A percentile compares a stretch with the other conserved stretches of the same genome.
phyloP scores from a whole-genome alignment of 495 filamentous ascomycete genomes.

The Lophiostoma macrostomum region DNA sequence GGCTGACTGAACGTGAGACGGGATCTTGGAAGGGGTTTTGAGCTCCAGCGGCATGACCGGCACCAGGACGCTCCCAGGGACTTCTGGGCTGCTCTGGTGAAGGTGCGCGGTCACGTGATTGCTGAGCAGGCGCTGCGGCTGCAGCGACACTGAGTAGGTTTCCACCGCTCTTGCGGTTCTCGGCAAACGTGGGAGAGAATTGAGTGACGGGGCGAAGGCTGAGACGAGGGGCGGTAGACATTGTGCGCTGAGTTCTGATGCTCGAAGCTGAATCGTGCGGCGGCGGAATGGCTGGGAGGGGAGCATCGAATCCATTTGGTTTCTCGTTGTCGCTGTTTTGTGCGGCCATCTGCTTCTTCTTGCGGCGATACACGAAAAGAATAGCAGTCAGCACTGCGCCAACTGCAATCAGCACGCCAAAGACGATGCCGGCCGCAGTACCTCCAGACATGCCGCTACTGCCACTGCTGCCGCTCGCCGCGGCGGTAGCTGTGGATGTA shows the following conservation, averaged over 20 bases:
- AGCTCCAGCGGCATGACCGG: conserved; percentile 45
- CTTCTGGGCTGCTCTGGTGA: conserved; percentile 39
- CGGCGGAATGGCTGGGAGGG: conserved; percentile 25
- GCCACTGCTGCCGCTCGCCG: conserved; percentile 37
- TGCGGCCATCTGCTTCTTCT: conserved; percentile 53
- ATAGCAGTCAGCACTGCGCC: conserved; percentile 58
- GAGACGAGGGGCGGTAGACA: conserved; percentile 64
- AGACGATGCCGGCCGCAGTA: conserved; percentile 78
- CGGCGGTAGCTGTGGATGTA: conserved; percentile 13
- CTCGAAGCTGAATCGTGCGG: conserved; percentile 31
- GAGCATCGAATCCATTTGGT: conserved; percentile 45
- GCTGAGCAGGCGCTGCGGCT: conserved; percentile 30
- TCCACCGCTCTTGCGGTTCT: conserved; percentile 45
- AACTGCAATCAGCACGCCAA: conserved; percentile 69
- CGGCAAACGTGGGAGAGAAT: conserved; percentile 69
- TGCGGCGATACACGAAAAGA: conserved; percentile 64
- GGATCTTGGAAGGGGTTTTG: conserved; percentile 42
- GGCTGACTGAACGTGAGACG: conserved; percentile 39
- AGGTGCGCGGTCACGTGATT: conserved; percentile 21
- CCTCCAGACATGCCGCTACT: conserved; percentile 56
- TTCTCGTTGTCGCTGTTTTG: conserved; percentile 58
- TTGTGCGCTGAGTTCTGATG: conserved; percentile 42
- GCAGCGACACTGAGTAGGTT: conserved; percentile 44
- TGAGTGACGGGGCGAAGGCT: conserved; percentile 86
- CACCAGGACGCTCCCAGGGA: conserved; percentile 49